A percentile compares a stretch with the other conserved stretches of the same genome.
phyloP scores from a whole-genome alignment of 2,329 filamentous ascomycete genomes.

The Alternaria viburni region DNA sequence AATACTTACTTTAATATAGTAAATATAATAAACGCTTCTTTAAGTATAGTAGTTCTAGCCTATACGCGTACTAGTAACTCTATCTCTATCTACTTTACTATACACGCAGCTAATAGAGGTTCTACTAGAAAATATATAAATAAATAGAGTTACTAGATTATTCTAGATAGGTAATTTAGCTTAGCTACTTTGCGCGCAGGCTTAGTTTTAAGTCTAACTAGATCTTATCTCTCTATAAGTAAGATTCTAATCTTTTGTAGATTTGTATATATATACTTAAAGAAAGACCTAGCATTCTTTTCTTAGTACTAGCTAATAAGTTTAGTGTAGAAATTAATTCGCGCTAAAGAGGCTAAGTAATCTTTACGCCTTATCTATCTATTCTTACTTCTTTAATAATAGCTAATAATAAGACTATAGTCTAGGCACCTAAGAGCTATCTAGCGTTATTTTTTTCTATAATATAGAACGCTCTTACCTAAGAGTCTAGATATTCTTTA shows the following conservation, averaged over 20 bases:
- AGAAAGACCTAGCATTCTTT: not conserved
- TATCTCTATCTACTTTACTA: constrained; percentile 7
- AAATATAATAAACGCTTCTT: constrained; percentile 5
- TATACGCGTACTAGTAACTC: constrained; percentile 16
- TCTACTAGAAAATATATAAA: not conserved
- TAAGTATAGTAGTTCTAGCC: not conserved
- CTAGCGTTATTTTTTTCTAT: constrained; percentile 6
- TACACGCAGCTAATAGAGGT: too few relatives aligned
- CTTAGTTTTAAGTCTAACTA: constrained; percentile 7
- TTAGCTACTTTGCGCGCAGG: not conserved
- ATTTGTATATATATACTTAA: constrained; percentile 5
- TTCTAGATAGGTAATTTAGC: not conserved
- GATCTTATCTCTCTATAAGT: constrained; percentile 2
- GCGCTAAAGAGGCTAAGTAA: not conserved
- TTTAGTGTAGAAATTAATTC: constrained; percentile 3
- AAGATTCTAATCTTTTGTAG: constrained; percentile 5
- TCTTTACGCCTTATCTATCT: constrained; percentile 3
- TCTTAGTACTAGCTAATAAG: not conserved
- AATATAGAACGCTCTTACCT: constrained; percentile 4
- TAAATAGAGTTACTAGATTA: not conserved
- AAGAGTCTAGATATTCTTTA: constrained; percentile 7
- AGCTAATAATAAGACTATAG: not conserved
- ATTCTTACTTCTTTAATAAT: constrained; percentile 7
- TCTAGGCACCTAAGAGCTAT: not conserved
- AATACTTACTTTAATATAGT: constrained; percentile 7